A percentile compares a stretch with the other conserved stretches of the same genome.
These are phyloP conservation scores for Scutellaria baicalensis DNA, from an alignment of 257 asterid genomes.

Conservation along the genomic window DNA sequence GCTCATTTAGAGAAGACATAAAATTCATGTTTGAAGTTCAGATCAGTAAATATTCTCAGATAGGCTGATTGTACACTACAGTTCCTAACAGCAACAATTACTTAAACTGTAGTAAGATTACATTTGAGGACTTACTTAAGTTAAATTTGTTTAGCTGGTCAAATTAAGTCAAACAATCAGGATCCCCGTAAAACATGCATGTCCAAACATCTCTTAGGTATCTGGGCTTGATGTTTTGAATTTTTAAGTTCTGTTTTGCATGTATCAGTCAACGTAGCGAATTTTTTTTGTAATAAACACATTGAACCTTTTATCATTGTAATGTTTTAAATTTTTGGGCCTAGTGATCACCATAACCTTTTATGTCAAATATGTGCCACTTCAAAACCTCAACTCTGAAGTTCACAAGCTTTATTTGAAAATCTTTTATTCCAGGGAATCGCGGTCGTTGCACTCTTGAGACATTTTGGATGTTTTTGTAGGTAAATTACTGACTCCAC, in stretches of 20 bases:
- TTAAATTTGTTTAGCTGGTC: background rate
- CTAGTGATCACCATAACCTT: background rate
- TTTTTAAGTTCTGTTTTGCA: background rate
- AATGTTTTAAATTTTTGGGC: background rate
- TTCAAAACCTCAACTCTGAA: background rate
- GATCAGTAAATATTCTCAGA: background rate
- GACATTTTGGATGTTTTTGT: constrained; percentile 94
- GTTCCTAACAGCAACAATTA: background rate
- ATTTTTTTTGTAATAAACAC: background rate
- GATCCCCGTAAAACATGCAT: background rate
- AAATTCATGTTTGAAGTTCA: background rate
- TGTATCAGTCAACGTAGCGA: background rate
- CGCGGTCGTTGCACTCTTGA: constrained; percentile 83
- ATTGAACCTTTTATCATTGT: background rate
- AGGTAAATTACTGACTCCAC: constrained; percentile 38
- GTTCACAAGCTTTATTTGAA: background rate
- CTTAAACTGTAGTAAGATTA: background rate
- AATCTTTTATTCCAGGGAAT: constrained; percentile 44
- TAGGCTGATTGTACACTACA: background rate
- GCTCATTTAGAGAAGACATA: background rate
- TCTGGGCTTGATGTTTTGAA: background rate
- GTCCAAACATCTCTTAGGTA: background rate
- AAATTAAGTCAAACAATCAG: background rate
- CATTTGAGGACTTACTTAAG: background rate
- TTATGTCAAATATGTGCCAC: background rate